These are phyloP conservation scores for Fusarium oligoseptatum DNA, from an alignment of 2,329 filamentous ascomycete species.

Conservation along the genomic window DNA sequence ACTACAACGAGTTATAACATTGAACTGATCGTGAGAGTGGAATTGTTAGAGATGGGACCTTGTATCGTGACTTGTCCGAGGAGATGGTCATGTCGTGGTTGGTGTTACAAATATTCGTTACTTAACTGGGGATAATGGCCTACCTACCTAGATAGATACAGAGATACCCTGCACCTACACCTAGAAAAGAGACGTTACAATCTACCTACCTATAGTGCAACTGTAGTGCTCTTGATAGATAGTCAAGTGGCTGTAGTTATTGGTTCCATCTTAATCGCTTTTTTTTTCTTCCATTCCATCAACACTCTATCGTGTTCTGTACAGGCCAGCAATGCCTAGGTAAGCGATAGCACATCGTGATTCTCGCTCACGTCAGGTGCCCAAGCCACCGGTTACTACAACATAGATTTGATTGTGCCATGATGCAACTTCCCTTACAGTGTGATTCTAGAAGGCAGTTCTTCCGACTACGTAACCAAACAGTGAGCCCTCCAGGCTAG, in stretches of 20 bases:
- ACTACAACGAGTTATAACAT: conserved; percentile 9
- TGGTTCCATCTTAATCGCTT: not conserved
- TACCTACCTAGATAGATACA: not conserved
- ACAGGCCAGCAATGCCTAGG: not conserved
- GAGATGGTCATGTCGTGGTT: not conserved
- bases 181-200: not conserved
- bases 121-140: not conserved
- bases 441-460: not conserved
- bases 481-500: not conserved
- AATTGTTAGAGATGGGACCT: not conserved
- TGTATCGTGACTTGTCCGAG: not conserved
- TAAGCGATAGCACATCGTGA: not conserved
- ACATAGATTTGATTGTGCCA: not conserved
- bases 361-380: not conserved
- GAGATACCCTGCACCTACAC: not conserved
- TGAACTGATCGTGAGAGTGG: not conserved
- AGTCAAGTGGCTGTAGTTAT: not conserved
- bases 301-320: not conserved
- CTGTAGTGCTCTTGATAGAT: not conserved
- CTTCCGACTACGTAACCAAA: not conserved
- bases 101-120: not conserved
- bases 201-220: not conserved
- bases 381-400: not conserved
- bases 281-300: too few relatives aligned
- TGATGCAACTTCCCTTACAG: not conserved